A percentile compares a stretch with the other conserved stretches of the same genome.
phyloP scores from a whole-genome alignment of 495 filamentous ascomycete genomes.

The Glonium stellatum region DNA sequence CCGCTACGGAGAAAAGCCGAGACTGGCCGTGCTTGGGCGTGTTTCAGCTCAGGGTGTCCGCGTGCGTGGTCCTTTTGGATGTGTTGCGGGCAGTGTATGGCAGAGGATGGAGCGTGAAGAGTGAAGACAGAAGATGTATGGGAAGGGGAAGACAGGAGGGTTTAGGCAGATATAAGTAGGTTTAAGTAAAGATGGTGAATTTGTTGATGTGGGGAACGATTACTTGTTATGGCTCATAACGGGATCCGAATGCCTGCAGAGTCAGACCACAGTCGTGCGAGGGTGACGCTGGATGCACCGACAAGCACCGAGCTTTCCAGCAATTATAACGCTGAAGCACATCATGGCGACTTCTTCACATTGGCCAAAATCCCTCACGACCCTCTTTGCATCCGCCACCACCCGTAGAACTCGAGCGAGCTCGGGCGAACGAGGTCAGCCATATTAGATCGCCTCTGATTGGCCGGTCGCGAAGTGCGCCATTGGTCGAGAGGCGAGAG shows the following conservation, averaged over 20 bases:
- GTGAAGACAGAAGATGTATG: neutral
- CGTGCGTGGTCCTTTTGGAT: neutral
- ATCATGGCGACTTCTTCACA: neutral
- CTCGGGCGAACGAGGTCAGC: no score
- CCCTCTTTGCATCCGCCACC: no score
- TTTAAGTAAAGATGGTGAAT: neutral
- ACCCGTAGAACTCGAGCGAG: no score
- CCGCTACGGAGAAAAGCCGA: no score
- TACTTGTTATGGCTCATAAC: neutral
- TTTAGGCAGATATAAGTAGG: neutral
- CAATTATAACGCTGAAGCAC: neutral
- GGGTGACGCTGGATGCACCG: neutral
- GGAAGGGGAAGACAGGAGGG: neutral
- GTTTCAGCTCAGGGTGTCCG: neutral
- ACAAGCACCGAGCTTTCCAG: neutral
- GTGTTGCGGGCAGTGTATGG: neutral
- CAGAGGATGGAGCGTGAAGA: neutral
- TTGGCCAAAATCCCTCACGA: no score
- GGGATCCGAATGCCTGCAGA: neutral
- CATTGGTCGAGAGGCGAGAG: no score
- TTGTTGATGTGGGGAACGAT: neutral
- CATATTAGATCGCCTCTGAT: no score
- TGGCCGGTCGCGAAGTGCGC: no score
- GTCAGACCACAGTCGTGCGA: constrained; percentile 4
- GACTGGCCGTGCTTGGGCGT: neutral